These are phyloP conservation scores for Citeromyces nyonsensis DNA, from an alignment of 805 yeast species.

Conservation along the genomic window DNA sequence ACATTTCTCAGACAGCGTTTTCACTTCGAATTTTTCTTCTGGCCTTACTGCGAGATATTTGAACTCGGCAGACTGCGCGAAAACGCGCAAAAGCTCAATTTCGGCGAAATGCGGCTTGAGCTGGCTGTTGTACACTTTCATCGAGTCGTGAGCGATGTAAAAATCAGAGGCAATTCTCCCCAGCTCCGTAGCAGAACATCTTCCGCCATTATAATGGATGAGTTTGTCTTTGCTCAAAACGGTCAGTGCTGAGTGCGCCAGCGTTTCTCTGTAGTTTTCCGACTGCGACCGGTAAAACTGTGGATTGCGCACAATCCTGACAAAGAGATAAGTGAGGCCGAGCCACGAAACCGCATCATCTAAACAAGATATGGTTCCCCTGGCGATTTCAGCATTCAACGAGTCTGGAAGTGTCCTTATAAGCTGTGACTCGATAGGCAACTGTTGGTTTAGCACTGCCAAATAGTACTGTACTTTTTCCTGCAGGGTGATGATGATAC, in stretches of 20 bases:
- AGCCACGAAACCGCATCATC: conserved; percentile 74
- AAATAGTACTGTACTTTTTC: conserved; percentile 77
- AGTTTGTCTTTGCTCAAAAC: conserved; percentile 41
- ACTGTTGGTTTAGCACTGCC: conserved; percentile 79
- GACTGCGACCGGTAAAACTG: conserved; percentile 61
- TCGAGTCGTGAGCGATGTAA: conserved; percentile 65
- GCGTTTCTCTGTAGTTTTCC: conserved; percentile 45
- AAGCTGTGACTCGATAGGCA: conserved; percentile 86
- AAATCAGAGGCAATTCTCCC: conserved; percentile 81
- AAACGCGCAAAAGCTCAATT: conserved; percentile 63
- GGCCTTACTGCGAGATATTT: conserved; percentile 69
- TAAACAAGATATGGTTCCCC: conserved; percentile 45
- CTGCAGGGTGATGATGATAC: conserved; percentile 80
- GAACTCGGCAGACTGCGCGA: conserved; percentile 77
- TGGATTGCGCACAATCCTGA: conserved; percentile 67
- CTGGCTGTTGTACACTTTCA: conserved; percentile 46
- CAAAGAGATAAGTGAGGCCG: conserved; percentile 60
- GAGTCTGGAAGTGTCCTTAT: conserved; percentile 56
- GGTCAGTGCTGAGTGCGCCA: conserved; percentile 64
- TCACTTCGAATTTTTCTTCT: conserved; percentile 70
- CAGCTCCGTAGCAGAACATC: conserved; percentile 42
- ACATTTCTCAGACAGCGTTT: conserved; percentile 49
- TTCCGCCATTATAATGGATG: conserved; percentile 42
- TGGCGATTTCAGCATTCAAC: conserved; percentile 76
- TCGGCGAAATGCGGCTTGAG: conserved; percentile 51